Evolutionary conservation across 495 filamentous ascomycete species (phyloP).

Genomic region (Aspergillus sparsus): DNA sequence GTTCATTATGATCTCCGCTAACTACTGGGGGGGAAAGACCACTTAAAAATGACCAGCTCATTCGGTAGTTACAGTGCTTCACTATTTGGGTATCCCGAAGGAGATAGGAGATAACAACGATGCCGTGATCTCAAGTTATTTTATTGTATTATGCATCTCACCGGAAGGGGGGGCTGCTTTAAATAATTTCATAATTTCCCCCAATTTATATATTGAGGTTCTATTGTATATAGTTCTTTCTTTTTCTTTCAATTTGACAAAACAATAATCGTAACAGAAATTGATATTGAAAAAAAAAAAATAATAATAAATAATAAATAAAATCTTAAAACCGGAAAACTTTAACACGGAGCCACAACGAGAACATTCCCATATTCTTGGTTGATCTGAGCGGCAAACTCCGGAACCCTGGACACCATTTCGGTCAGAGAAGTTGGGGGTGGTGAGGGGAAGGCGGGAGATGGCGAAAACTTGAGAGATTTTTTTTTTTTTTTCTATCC

Average conservation of each 20-base stretch:
- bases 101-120: no score
- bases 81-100: no score
- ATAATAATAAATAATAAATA: not conserved
- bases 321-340: not conserved
- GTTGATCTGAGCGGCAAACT: conserved; percentile 7
- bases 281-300: not conserved
- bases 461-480: not conserved
- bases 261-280: not conserved
- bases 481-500: not conserved
- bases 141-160: no score
- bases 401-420: conserved; percentile 12
- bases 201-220: no score
- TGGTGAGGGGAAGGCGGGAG: conserved; percentile 2
- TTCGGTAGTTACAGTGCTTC: not conserved
- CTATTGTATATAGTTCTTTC: not conserved
- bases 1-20: conserved; percentile 1
- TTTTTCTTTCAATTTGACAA: not conserved
- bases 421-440: not conserved
- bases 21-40: not conserved
- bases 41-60: not conserved
- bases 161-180: no score
- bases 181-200: no score
- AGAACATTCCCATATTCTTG: not conserved
- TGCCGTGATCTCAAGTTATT: no score
- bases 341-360: not conserved